Evolutionary conservation across 73 alveolate species (phyloP).

Genomic region (Paramecium pentaurelia): DNA sequence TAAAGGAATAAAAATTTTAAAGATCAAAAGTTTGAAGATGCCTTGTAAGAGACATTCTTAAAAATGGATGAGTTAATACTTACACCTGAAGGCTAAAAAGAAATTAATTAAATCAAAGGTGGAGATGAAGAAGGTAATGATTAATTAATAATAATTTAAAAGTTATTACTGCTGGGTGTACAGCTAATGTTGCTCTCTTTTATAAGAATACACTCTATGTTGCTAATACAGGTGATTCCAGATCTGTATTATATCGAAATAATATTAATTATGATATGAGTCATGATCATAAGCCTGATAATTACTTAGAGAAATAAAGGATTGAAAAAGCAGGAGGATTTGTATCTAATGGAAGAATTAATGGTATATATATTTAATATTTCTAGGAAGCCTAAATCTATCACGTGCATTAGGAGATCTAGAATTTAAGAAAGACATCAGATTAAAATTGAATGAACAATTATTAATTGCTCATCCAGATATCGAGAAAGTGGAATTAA

Average conservation of each 20-base stretch:
- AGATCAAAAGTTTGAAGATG: conserved; percentile 75
- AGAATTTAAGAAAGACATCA: conserved; percentile 73
- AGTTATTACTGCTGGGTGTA: conserved; percentile 79
- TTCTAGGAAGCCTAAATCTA: conserved; percentile 75
- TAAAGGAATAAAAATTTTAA: conserved; percentile 66
- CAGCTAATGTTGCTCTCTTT: conserved; percentile 81
- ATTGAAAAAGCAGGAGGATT: conserved; percentile 81
- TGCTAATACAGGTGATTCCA: conserved; percentile 94
- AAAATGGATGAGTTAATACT: conserved; percentile 80
- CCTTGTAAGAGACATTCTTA: conserved; percentile 83
- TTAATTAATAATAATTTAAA: neutral
- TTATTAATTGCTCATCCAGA: conserved; percentile 56
- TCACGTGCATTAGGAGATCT: conserved; percentile 92
- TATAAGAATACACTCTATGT: conserved; percentile 70
- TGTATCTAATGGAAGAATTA: conserved; percentile 72
- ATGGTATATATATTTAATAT: conserved; percentile 79
- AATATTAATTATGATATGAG: conserved; percentile 79
- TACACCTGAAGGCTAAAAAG: conserved; percentile 67
- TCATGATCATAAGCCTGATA: conserved; percentile 89
- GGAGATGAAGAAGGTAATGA: neutral
- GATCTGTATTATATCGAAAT: conserved; percentile 81
- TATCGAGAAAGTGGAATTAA: neutral
- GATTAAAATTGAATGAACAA: conserved; percentile 14
- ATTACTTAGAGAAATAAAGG: conserved; percentile 75
- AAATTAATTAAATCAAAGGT: neutral